Percentiles rank a stretch among this genome's conserved stretches.
These are phyloP conservation scores for Eucalyptus decipiens DNA, from an alignment of 345 rosid species.

Conservation along the genomic window DNA sequence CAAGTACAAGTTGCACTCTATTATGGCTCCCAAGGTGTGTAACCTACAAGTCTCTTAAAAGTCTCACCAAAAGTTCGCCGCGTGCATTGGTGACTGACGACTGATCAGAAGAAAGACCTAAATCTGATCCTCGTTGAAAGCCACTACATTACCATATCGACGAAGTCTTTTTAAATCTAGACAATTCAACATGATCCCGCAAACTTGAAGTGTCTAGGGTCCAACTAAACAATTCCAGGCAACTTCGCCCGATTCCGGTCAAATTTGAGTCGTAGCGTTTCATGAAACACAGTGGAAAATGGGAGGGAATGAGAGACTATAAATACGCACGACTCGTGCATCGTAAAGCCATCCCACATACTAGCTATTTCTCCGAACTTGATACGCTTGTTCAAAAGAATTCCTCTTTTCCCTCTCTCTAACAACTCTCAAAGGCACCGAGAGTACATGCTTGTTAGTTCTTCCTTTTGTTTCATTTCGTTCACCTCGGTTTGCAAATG, in stretches of 20 bases:
- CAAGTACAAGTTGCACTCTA: background rate
- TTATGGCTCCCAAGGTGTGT: background rate
- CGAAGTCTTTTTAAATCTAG: background rate
- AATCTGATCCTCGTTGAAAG: background rate
- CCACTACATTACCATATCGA: background rate
- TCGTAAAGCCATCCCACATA: background rate
- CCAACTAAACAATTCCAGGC: background rate
- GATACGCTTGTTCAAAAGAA: background rate
- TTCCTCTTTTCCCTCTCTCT: background rate
- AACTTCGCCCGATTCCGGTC: background rate
- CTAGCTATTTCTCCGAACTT: background rate
- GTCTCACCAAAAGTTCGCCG: background rate
- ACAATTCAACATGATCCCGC: background rate
- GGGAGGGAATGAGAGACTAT: background rate
- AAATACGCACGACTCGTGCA: background rate
- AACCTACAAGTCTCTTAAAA: background rate
- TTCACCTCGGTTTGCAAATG: background rate
- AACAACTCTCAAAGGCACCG: background rate
- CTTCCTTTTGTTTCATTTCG: background rate
- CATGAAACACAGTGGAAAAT: background rate
- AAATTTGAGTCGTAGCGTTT: background rate
- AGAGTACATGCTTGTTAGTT: background rate
- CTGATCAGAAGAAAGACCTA: background rate
- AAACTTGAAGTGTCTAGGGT: background rate
- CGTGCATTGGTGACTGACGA: background rate